phyloP scores from a whole-genome alignment of 371 early-diverging fungal species.

The Zancudomyces culisetae region DNA sequence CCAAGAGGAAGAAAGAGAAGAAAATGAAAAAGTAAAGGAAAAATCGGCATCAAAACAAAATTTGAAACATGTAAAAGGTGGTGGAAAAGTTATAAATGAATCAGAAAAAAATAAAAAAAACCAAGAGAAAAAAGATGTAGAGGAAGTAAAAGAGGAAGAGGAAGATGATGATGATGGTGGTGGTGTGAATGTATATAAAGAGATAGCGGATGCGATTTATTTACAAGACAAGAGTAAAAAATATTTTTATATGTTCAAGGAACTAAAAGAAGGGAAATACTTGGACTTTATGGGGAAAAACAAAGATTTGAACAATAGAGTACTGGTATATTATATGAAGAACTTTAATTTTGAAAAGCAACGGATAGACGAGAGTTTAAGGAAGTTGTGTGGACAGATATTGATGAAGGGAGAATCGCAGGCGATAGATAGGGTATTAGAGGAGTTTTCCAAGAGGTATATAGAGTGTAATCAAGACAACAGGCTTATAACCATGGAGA shows the following conservation, averaged over 20 bases:
- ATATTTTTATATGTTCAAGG: background rate
- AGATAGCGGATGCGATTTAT: no score
- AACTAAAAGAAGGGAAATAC: constrained; percentile 2
- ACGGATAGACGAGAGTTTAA: constrained; percentile 60
- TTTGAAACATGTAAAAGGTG: no score
- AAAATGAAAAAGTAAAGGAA: no score
- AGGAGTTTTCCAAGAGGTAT: constrained; percentile 57
- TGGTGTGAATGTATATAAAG: no score
- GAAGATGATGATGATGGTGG: no score
- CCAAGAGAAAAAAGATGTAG: no score
- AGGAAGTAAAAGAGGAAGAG: no score
- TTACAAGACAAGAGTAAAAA: no score
- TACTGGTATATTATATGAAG: constrained; percentile 46
- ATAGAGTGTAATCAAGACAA: constrained; percentile 55
- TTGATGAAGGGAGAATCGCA: constrained; percentile 81
- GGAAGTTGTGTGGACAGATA: constrained; percentile 53
- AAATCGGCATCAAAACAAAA: no score
- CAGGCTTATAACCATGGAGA: constrained; percentile 30
- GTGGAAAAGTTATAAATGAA: no score
- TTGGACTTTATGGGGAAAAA: constrained; percentile 24
- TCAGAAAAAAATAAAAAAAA: no score
- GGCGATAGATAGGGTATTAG: constrained; percentile 70
- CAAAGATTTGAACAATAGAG: constrained; percentile 28
- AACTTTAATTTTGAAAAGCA: constrained; percentile 47
- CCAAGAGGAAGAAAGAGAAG: no score